phyloP scores from a whole-genome alignment of 2,329 filamentous ascomycete genomes.

The Zasmidium citrigriseum region DNA sequence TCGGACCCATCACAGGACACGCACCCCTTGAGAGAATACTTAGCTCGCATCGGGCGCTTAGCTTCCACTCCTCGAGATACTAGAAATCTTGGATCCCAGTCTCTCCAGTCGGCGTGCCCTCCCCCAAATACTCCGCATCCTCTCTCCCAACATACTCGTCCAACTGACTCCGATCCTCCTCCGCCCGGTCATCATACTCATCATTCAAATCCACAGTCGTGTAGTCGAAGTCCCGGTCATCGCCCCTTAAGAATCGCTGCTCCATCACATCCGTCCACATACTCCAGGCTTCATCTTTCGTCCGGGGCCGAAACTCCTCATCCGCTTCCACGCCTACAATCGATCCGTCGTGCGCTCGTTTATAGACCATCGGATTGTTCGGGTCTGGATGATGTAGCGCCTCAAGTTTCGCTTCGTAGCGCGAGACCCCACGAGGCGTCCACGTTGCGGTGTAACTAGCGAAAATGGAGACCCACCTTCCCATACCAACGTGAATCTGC shows the following conservation, averaged over 20 bases:
- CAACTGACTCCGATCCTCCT: conserved; percentile 63
- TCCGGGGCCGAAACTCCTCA: conserved; percentile 52
- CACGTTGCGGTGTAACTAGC: too few relatives aligned
- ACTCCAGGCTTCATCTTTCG: conserved; percentile 65
- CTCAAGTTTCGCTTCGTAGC: conserved; percentile 72
- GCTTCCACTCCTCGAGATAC: not conserved
- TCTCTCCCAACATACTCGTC: conserved; percentile 81
- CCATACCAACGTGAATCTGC: too few relatives aligned
- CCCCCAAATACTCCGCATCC: conserved; percentile 47
- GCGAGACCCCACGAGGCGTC: too few relatives aligned
- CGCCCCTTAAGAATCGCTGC: conserved; percentile 71
- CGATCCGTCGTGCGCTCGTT: conserved; percentile 54
- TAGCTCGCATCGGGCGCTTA: too few relatives aligned
- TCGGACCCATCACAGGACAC: too few relatives aligned
- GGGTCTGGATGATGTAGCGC: conserved; percentile 59
- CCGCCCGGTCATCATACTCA: conserved; percentile 66
- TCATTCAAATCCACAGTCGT: conserved; percentile 68
- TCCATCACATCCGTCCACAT: conserved; percentile 74
- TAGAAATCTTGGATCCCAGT: conserved; percentile 53
- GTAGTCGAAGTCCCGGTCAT: conserved; percentile 81
- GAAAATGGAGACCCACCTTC: too few relatives aligned
- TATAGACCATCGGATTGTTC: conserved; percentile 52
- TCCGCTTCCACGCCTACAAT: conserved; percentile 61
- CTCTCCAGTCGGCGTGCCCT: conserved; percentile 43
- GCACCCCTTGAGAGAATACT: too few relatives aligned